These are phyloP conservation scores for Pseudogymnoascus sp. DNA, from an alignment of 2,329 filamentous ascomycete genomes.

Conservation along the genomic window DNA sequence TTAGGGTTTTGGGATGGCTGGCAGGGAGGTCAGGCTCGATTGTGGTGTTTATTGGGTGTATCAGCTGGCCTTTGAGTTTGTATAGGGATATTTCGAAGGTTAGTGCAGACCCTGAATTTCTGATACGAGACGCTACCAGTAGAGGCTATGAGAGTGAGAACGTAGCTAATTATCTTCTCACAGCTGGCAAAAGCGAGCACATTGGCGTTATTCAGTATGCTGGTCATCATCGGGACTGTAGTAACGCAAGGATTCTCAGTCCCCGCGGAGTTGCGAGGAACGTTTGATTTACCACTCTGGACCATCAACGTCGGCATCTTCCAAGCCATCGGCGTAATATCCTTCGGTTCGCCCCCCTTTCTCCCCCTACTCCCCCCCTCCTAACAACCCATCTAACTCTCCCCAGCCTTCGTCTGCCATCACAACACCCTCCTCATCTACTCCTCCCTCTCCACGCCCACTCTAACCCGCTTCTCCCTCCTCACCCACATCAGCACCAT, in stretches of 20 bases:
- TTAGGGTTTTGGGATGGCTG: conserved; percentile 73
- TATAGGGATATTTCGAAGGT: conserved; percentile 98
- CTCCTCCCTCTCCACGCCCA: conserved; percentile 86
- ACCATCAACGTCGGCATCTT: conserved; percentile 84
- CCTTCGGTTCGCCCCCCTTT: conserved; percentile 61
- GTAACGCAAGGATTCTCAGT: conserved; percentile 74
- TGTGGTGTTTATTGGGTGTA: conserved; percentile 72
- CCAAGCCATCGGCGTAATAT: conserved; percentile 95
- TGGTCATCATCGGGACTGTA: conserved; percentile 80
- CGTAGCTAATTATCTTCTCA: conserved; percentile 12
- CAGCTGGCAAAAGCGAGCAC: conserved; percentile 94
- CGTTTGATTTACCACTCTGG: conserved; percentile 60
- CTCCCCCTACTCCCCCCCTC: background rate
- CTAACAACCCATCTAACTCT: background rate
- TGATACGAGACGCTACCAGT: background rate
- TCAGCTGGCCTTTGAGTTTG: conserved; percentile 85
- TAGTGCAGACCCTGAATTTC: conserved; percentile 22
- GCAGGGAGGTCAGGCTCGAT: conserved; percentile 78
- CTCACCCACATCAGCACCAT: conserved; percentile 92
- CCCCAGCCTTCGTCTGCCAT: conserved; percentile 61
- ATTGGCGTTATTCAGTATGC: conserved; percentile 86
- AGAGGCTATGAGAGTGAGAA: background rate
- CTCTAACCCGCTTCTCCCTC: conserved; percentile 84
- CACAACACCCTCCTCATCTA: conserved; percentile 98
- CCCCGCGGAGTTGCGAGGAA: conserved; percentile 62